Conservation (phyloP, 1,284 basidiomycete species). For the Heterobasidion annosum region DNA sequence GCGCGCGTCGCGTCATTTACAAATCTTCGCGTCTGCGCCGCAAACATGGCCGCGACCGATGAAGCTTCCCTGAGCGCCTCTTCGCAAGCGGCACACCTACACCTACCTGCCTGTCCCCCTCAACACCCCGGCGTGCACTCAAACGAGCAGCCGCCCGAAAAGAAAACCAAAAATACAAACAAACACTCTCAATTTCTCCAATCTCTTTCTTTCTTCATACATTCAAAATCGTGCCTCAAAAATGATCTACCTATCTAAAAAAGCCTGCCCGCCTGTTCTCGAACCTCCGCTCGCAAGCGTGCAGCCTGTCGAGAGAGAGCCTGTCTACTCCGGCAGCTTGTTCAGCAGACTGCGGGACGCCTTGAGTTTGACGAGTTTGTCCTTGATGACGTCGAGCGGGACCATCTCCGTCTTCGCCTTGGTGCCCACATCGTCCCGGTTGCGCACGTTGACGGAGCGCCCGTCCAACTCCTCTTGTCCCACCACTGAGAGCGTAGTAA, state of each 20-base stretch:
- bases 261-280: background rate
- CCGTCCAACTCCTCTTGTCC: slow-evolving; percentile 87
- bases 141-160: background rate
- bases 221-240: background rate
- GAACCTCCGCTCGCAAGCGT: background rate
- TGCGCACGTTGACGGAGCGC: slow-evolving; percentile 89
- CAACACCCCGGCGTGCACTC: background rate
- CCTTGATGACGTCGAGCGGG: slow-evolving; percentile 53
- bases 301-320: background rate
- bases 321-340: slow-evolving; percentile 23
- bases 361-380: slow-evolving; percentile 63
- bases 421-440: slow-evolving; percentile 85
- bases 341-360: slow-evolving; percentile 51
- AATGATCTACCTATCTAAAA: background rate
- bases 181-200: background rate
- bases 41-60: background rate
- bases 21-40: background rate
- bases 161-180: background rate
- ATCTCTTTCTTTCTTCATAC: background rate
- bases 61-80: background rate
- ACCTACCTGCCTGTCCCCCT: background rate
- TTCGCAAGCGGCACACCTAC: background rate
- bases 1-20: background rate
- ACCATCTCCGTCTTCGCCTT: slow-evolving; percentile 64
- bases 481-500: slow-evolving; percentile 53